Evolutionary conservation across 2,329 filamentous ascomycete species (phyloP), one percentile per base, ranked within the genome.

Genomic region (Madurella fahalii): DNA sequence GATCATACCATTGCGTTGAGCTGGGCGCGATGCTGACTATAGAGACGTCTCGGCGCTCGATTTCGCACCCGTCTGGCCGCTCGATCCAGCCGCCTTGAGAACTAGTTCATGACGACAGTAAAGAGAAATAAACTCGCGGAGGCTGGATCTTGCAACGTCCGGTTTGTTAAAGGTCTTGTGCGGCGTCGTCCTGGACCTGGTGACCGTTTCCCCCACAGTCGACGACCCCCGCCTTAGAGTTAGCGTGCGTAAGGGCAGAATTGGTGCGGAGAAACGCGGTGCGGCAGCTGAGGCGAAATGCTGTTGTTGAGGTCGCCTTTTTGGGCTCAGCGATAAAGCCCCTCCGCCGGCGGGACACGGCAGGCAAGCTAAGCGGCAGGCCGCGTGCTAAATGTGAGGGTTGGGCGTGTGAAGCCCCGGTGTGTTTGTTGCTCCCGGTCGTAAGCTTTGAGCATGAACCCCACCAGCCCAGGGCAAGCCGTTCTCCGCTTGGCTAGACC

Each of bases 31-130:
- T 40, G 44, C 16, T 30, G 44, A 32, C 31, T 46, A 30, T 15
- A 49, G 34, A 20, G 34, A 20, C 25, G 47, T 18, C 20, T 42
- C 48, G 31, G 34, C 46, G 32, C 37, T 20, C 54, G 52, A 40
- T 57, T 53, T 50, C 52, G 58, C 57, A 58, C 52, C 54, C 53
- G 41, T 52, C 53, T 50, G 52, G 58, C 57, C 44, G 61, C 56
- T 60, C 57, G 58, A 59, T 60, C 54, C 55, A 63, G 53, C 56
- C 54, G 59, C 43, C 25, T 52, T 54, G 50, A 54, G 57, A 62
- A 55, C 63, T 63, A 64, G 52, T 64, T 64, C 62, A 65, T 65
- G 57, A 37, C 60, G 63, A 53, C 60, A 41, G 32, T 18, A 25
- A 34, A 39, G 43, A 17, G 17, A 40, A 15, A 47, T 25, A 12